phyloP scores from a whole-genome alignment of 345 rosid species.

The Crucihimalaya himalaica region DNA sequence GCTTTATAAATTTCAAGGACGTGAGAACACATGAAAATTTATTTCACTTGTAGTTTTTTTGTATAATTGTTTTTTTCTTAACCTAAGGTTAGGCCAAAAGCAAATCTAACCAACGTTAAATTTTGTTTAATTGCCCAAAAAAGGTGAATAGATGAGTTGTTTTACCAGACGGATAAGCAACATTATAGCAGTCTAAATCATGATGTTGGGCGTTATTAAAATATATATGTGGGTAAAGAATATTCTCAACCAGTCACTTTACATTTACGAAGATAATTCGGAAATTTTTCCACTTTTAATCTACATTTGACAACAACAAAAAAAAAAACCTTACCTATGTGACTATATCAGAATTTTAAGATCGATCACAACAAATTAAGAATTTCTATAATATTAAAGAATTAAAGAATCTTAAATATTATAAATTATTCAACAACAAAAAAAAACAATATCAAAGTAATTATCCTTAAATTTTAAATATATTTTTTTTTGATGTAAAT shows the following conservation, averaged over 20 bases:
- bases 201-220: constrained; percentile 14
- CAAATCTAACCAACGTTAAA: constrained; percentile 20
- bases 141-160: constrained; percentile 8
- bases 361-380: neutral
- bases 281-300: neutral
- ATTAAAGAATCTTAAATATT: neutral
- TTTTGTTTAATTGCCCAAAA: neutral
- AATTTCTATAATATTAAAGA: too few relatives aligned
- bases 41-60: neutral
- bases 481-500: neutral
- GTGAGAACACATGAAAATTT: constrained; percentile 3
- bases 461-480: neutral
- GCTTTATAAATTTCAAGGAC: constrained; percentile 18
- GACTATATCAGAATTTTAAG: neutral
- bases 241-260: neutral
- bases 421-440: neutral
- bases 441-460: neutral
- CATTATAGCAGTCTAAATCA: constrained; percentile 23
- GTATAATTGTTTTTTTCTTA: neutral
- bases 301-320: neutral
- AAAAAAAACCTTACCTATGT: neutral
- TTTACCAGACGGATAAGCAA: constrained; percentile 25
- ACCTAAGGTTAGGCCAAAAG: constrained; percentile 22
- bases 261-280: neutral
- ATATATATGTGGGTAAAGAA: neutral